phyloP scores from a whole-genome alignment of 495 filamentous ascomycete genomes.

The Hyaloscypha hepaticicola region DNA sequence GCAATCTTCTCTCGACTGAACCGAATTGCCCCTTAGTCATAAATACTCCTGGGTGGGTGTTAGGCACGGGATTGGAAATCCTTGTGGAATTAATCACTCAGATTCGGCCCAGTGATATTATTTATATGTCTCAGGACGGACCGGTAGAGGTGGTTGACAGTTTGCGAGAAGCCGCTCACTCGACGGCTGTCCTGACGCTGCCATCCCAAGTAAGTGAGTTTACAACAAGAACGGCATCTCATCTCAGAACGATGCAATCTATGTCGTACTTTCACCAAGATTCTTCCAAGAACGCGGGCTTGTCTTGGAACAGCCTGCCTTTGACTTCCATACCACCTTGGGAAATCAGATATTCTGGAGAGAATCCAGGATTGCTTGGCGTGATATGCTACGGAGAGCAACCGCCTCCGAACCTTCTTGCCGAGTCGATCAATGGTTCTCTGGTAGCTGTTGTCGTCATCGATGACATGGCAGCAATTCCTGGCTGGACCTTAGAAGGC shows the following conservation, averaged over 20 bases:
- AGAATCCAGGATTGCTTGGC: conserved; percentile 28
- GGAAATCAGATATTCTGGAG: conserved; percentile 30
- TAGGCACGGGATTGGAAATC: conserved; percentile 70
- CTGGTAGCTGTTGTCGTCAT: conserved; percentile 31
- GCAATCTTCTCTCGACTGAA: conserved; percentile 27
- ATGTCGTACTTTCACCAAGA: conserved; percentile 34
- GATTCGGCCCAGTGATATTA: conserved; percentile 54
- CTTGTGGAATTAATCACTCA: conserved; percentile 59
- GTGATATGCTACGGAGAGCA: conserved; percentile 33
- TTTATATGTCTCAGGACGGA: conserved; percentile 74
- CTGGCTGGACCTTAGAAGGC: background rate
- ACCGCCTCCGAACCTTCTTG: conserved; percentile 25
- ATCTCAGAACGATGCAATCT: conserved; percentile 54
- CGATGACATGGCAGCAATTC: conserved; percentile 31
- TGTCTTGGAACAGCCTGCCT: conserved; percentile 24
- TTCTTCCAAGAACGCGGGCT: background rate
- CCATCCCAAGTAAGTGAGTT: conserved; percentile 62
- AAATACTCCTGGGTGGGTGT: conserved; percentile 83
- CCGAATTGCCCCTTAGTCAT: conserved; percentile 63
- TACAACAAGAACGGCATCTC: conserved; percentile 61
- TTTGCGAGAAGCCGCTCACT: conserved; percentile 42
- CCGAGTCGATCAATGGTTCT: conserved; percentile 31
- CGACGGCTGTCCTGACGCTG: conserved; percentile 41
- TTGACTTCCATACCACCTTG: conserved; percentile 31
- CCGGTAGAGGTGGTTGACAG: conserved; percentile 62